Percentiles rank a stretch among this genome's conserved stretches.
Evolutionary conservation across 2,329 filamentous ascomycete genomes (phyloP).

Genomic region (Xylariales sp.): DNA sequence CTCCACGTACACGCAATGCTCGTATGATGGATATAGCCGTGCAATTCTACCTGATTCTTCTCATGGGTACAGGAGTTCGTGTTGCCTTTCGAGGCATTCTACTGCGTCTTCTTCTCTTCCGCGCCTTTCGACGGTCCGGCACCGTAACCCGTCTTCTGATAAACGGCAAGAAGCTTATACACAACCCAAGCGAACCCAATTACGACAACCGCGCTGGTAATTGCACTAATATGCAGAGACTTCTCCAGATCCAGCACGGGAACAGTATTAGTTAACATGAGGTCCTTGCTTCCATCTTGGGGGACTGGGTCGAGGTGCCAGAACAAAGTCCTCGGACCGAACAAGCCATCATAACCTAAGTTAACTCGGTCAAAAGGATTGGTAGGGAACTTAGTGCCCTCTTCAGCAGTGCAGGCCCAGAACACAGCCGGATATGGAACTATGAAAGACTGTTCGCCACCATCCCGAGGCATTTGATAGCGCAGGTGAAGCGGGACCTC

Average conservation of each 20-base stretch:
- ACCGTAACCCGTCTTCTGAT: constrained; percentile 28
- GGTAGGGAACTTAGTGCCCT: constrained; percentile 61
- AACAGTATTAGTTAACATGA: constrained; percentile 55
- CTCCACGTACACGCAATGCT: no score
- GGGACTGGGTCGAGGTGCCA: constrained; percentile 66
- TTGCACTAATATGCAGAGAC: constrained; percentile 41
- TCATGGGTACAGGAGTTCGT: no score
- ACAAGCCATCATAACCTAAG: constrained; percentile 81
- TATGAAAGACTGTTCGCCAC: constrained; percentile 50
- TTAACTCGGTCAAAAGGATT: constrained; percentile 85
- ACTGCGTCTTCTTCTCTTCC: constrained; percentile 24
- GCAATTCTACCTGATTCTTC: no score
- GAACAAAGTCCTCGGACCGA: constrained; percentile 72
- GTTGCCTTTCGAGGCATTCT: no score
- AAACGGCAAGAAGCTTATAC: constrained; percentile 49
- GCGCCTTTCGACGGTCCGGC: constrained; percentile 12
- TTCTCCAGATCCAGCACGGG: constrained; percentile 59
- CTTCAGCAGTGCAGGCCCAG: constrained; percentile 75
- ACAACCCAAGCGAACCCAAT: constrained; percentile 67
- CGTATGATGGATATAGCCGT: no score
- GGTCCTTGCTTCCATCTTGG: constrained; percentile 21
- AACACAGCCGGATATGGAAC: constrained; percentile 81
- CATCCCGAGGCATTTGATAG: constrained; percentile 62
- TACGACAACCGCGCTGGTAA: constrained; percentile 55
- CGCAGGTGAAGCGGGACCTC: constrained; percentile 81